Evolutionary conservation across 257 asterid species (phyloP).

Genomic region (Handroanthus guayacan): DNA sequence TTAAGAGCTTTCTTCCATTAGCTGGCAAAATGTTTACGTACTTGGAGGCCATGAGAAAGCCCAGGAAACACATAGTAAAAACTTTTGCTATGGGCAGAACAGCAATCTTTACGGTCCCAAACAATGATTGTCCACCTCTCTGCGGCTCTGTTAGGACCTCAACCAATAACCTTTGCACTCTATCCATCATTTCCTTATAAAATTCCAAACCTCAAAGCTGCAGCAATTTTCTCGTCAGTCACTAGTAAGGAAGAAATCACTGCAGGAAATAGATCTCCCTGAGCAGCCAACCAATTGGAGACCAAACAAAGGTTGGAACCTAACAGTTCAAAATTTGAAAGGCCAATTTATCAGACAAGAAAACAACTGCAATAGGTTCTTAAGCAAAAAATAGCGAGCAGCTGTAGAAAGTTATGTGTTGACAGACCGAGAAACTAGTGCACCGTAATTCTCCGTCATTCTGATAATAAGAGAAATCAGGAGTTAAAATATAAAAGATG

Average conservation of each 20-base stretch:
- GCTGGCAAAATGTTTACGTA: conserved; percentile 83
- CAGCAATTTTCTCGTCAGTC: background rate
- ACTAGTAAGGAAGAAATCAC: background rate
- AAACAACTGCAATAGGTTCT: background rate
- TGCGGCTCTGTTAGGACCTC: conserved; percentile 73
- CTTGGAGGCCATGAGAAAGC: conserved; percentile 95
- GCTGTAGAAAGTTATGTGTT: background rate
- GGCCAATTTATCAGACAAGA: background rate
- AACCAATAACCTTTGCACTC: conserved; percentile 65
- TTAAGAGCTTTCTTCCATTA: conserved; percentile 93
- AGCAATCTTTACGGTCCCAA: conserved; percentile 82
- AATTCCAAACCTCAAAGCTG: conserved; percentile 18
- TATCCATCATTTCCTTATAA: conserved; percentile 48
- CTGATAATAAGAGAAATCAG: background rate
- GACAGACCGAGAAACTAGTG: background rate
- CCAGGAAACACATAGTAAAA: conserved; percentile 88
- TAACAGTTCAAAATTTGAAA: background rate
- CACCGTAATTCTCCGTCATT: too few species aligned
- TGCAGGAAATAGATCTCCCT: background rate
- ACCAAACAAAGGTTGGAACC: conserved; percentile 5
- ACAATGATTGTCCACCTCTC: conserved; percentile 78
- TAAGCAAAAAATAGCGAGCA: background rate
- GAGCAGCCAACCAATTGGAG: conserved; percentile 2
- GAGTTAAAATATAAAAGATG: background rate
- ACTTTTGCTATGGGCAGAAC: conserved; percentile 97